These are phyloP conservation scores for Gastroboletus turbinatus DNA, from an alignment of 1,284 basidiomycete genomes.

Conservation along the genomic window DNA sequence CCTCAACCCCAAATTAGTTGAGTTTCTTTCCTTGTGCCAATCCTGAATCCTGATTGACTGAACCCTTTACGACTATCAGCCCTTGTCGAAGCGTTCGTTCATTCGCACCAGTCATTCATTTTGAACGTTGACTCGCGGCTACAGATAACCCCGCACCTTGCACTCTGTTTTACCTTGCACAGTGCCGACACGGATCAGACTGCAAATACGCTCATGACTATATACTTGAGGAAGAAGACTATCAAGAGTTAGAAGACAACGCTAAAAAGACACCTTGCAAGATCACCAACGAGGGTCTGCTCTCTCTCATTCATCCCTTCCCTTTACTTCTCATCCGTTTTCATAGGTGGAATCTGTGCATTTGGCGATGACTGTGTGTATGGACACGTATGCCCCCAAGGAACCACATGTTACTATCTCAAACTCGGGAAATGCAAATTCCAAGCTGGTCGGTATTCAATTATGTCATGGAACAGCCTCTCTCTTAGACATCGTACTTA, in stretches of 20 bases:
- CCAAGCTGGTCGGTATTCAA: slow-evolving; percentile 45
- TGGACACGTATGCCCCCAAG: slow-evolving; percentile 55
- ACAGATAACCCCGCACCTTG: slow-evolving; percentile 59
- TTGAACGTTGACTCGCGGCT: slow-evolving; percentile 10
- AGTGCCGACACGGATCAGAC: slow-evolving; percentile 51
- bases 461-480: slow-evolving; percentile 15
- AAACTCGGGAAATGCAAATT: slow-evolving; percentile 61
- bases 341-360: slow-evolving; percentile 49
- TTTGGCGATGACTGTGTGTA: slow-evolving; percentile 62
- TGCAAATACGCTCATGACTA: slow-evolving; percentile 64
- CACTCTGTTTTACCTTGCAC: slow-evolving; percentile 57
- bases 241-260: slow-evolving; percentile 47
- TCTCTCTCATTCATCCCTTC: not conserved
- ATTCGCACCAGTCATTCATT: slow-evolving; percentile 12
- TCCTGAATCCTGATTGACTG: slow-evolving; percentile 18
- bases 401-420: slow-evolving; percentile 49
- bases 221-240: slow-evolving; percentile 49
- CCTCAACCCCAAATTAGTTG: slow-evolving; percentile 51
- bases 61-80: slow-evolving; percentile 34
- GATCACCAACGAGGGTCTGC: slow-evolving; percentile 49
- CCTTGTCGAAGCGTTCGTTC: slow-evolving; percentile 56
- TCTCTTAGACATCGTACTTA: slow-evolving; percentile 10
- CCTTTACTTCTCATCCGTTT: slow-evolving; percentile 3
- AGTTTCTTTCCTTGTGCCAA: slow-evolving; percentile 29
- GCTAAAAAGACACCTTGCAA: slow-evolving; percentile 63